Evolutionary conservation across 2,329 filamentous ascomycete species (phyloP).

Genomic region (Fusarium sp.): DNA sequence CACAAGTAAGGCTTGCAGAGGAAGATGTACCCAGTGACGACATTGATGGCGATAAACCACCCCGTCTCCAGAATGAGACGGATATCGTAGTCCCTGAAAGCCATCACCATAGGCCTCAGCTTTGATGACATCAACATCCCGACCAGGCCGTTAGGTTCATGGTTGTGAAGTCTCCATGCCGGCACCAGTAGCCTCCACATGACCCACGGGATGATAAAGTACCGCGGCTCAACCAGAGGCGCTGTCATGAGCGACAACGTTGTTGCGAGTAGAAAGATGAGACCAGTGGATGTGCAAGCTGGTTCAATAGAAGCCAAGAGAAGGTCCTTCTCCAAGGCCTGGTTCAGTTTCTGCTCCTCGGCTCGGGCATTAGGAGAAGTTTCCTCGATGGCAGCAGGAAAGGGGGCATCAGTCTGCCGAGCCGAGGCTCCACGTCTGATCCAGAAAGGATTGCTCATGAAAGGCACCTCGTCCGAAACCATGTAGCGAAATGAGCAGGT

Average conservation of each 20-base stretch:
- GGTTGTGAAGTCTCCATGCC: slow-evolving; percentile 51
- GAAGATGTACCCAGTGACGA: slow-evolving; percentile 77
- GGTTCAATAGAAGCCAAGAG: slow-evolving; percentile 45
- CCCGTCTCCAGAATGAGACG: slow-evolving; percentile 70
- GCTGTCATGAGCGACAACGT: slow-evolving; percentile 85
- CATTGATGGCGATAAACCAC: slow-evolving; percentile 77
- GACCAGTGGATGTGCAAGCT: slow-evolving; percentile 61
- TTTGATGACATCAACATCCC: slow-evolving; percentile 1
- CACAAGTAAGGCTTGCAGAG: slow-evolving; percentile 76
- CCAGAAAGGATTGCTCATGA: slow-evolving; percentile 47
- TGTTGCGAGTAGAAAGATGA: slow-evolving; percentile 75
- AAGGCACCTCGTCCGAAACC: slow-evolving; percentile 25
- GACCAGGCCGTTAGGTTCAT: slow-evolving; percentile 10
- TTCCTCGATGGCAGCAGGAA: slow-evolving; percentile 5
- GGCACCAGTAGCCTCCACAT: slow-evolving; percentile 89
- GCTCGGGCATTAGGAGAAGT: slow-evolving; percentile 12
- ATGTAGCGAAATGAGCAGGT: slow-evolving; percentile 30
- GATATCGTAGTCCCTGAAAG: slow-evolving; percentile 53
- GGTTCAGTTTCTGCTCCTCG: slow-evolving; percentile 9
- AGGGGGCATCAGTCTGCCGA: slow-evolving; percentile 21
- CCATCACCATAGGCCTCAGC: background rate
- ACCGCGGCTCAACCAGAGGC: slow-evolving; percentile 92
- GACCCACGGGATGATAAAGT: slow-evolving; percentile 96
- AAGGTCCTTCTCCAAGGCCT: slow-evolving; percentile 43
- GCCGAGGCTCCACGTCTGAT: slow-evolving; percentile 7